Base-by-base conservation (phyloP, 2,329 filamentous ascomycete species). In the Ceratocystis ficicola region DNA sequence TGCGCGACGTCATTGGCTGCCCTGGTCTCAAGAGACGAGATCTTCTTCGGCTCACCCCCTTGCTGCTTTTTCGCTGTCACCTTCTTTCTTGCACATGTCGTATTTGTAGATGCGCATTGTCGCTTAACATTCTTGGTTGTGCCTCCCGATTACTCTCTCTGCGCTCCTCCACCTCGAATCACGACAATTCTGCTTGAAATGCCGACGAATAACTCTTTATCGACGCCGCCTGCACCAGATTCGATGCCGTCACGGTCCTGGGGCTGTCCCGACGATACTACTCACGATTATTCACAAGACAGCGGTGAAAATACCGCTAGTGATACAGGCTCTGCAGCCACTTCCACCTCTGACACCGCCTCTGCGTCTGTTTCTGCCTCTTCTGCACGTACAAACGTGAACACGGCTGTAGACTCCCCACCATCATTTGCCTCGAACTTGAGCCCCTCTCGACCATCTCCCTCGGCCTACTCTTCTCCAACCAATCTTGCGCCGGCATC, bases 181-280 rank as follows among this genome's bases (percentile, higher is more conserved):
- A 41, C 36, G 36, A 41, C 36, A 41, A 41, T 41, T 1, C 36
- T 4, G 36, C 1, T 41, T 41, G 41, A 25, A 7, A 66, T 66
- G 65, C 62, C 65, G 30, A 59, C 46, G 22, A 60, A 20, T 52
- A 61, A 55, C 52, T 55, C 60, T 44, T 66, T 20, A 46, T 64
- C 22, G 65, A 52, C 62, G 57, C 48, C 66, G 41, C 65, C 62
- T 60, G 32, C 36, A 15, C 28, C 22, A 57, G 28, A 57, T 30
- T 63, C 41, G 5, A 41, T 22, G 48, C 48, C 30, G 15, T 28
- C n/a, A 25, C 63, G 55, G 22, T 44, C 32, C 15, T 63, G 61
- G 61, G 30, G 61, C 22, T 63, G 61, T 64, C 61, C 61, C 6
- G 65, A 66, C 44, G 65, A 66, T 48, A 44, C 44, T 55, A 55